phyloP scores from a whole-genome alignment of 1,284 basidiomycete genomes.

The Abortiporus biennis region DNA sequence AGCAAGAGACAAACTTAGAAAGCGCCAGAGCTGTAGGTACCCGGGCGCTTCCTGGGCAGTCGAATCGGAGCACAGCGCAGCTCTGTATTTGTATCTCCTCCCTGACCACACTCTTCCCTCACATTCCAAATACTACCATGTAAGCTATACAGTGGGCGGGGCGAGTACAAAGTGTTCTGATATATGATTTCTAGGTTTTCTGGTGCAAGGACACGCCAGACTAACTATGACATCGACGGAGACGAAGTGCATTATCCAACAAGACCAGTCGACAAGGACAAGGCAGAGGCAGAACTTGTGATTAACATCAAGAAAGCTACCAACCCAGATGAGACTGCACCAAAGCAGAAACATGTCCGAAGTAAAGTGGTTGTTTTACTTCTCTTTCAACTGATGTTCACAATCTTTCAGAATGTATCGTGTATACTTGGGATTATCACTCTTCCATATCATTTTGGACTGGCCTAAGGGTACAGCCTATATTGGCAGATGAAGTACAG shows the following conservation, averaged over 20 bases:
- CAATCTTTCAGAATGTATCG: constrained; percentile 74
- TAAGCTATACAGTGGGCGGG: too few species aligned
- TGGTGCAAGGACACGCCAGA: constrained; percentile 24
- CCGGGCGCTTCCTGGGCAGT: too few species aligned
- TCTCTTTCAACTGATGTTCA: constrained; percentile 5
- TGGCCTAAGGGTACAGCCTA: constrained; percentile 89
- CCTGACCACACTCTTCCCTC: too few species aligned
- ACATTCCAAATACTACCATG: too few species aligned
- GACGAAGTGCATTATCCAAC: constrained; percentile 87
- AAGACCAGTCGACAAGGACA: constrained; percentile 94
- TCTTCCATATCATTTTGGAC: constrained; percentile 97
- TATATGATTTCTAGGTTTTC: constrained; percentile 21
- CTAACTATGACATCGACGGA: constrained; percentile 61
- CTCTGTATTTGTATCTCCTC: too few species aligned
- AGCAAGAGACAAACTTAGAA: too few species aligned
- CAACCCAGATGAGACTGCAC: constrained; percentile 85
- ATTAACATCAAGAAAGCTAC: constrained; percentile 97
- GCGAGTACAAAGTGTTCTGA: too few species aligned
- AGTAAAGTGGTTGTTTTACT: constrained; percentile 53
- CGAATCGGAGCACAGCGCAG: too few species aligned
- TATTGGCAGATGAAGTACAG: constrained; percentile 91
- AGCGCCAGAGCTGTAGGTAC: too few species aligned
- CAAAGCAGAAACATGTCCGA: constrained; percentile 96
- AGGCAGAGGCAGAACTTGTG: constrained; percentile 87
- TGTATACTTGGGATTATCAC: constrained; percentile 98